Evolutionary conservation across 495 filamentous ascomycete genomes (phyloP).

Genomic region (Platismatia glauca): DNA sequence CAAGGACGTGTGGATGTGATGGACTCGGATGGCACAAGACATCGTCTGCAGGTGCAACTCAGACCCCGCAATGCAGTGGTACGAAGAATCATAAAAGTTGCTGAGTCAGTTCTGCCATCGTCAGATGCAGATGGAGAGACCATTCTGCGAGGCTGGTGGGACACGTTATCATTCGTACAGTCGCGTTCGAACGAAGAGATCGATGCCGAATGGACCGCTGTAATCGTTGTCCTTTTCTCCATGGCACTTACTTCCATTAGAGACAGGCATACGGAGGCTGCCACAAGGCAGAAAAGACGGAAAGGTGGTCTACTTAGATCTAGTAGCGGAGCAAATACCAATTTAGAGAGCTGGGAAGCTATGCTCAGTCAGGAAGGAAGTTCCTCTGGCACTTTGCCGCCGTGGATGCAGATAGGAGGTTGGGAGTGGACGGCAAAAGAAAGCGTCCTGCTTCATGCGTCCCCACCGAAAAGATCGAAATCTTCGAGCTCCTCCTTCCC

Average conservation of each 20-base stretch:
- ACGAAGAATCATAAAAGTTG: conserved; percentile 47
- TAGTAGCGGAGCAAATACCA: conserved; percentile 48
- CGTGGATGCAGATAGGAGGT: conserved; percentile 57
- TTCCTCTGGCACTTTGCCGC: conserved; percentile 45
- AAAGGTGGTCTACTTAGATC: conserved; percentile 49
- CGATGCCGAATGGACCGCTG: conserved; percentile 69
- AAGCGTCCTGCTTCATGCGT: conserved; percentile 25
- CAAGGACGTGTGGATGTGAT: conserved; percentile 56
- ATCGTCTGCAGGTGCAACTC: conserved; percentile 58
- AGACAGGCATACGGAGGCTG: conserved; percentile 26
- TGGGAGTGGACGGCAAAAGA: conserved; percentile 69
- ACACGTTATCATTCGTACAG: conserved; percentile 59
- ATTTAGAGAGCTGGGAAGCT: conserved; percentile 53
- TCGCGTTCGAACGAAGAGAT: conserved; percentile 38
- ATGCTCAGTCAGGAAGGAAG: conserved; percentile 50
- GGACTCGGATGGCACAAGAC: conserved; percentile 49
- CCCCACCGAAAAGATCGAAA: conserved; percentile 4
- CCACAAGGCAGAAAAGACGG: conserved; percentile 34
- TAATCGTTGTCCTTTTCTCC: conserved; percentile 62
- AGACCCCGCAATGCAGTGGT: conserved; percentile 55
- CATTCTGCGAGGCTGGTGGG: conserved; percentile 65
- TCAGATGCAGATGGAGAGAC: conserved; percentile 51
- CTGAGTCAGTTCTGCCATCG: conserved; percentile 52
- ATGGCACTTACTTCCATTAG: conserved; percentile 47
- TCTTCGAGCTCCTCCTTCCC: background rate